Base-by-base conservation (phyloP, 2,329 filamentous ascomycete genomes). In the Diaporthe caulivora region DNA sequence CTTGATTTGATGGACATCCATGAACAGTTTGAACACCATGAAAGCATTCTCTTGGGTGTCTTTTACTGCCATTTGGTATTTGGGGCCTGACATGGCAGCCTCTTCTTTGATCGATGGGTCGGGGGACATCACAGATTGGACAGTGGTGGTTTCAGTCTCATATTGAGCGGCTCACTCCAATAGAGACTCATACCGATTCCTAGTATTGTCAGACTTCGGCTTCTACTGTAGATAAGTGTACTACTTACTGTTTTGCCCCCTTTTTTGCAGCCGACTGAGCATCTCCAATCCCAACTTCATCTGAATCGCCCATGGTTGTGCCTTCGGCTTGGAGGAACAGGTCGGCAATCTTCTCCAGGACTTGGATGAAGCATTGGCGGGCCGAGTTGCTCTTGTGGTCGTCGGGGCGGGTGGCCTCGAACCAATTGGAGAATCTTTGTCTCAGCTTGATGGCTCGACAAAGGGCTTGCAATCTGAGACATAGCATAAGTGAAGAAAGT, bases 311-410 rank as follows among this genome's bases (percentile, higher is more conserved):
- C 21, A 15, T 21, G 34, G 55, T 24, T 5, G 3, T 40, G 6
- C 26, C 26, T 9, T 26, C 5, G 29, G 58, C 40, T 26, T 49
- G 58, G 26, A 31, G 18, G 26, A 49, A 49, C 0, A 47, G 9
- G 24, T 34, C 9, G 10, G 58, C 42, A 31, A 64, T 47, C 17
- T 44, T 64, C 42, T 64, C 58, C 42, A 64, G 15, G 0, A 64
- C 58, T 1, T n/a, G 6, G 3, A 47, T 4, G n/a, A 64, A 64
- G 5, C 31, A 47, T 2, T 10, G 58, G 34, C 49, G 58, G 2
- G 58, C 58, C 9, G 58, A 64, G 18, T 64, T 64, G 58, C 58
- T 64, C 26, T 24, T 64, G 17, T 9, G 42, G 9, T 64, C 42
- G 6, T 64, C 2, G 0, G 58, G 58, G 1, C 40, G 1, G 42